Conservation (phyloP, 2,329 filamentous ascomycete species). For the Curvularia spicifera region DNA sequence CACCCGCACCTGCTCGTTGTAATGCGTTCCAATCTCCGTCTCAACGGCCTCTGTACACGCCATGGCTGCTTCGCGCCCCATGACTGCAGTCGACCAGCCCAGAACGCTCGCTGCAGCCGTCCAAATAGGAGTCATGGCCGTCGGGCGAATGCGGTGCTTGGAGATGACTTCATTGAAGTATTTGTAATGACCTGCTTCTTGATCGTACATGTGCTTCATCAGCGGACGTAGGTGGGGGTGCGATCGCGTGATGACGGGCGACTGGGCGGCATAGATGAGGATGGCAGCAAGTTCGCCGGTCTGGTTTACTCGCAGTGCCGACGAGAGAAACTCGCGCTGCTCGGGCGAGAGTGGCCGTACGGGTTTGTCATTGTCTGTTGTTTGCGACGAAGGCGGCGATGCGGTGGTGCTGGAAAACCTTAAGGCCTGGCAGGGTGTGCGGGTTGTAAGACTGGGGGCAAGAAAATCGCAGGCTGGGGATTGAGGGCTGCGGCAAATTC, state of each 20-base stretch:
- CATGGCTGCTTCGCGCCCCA: constrained; percentile 96
- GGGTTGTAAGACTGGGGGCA: constrained; percentile 28
- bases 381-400: constrained; percentile 13
- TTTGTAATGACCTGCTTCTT: constrained; percentile 84
- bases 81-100: constrained; percentile 85
- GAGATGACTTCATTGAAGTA: constrained; percentile 86
- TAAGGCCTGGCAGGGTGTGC: constrained; percentile 23
- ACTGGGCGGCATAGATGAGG: constrained; percentile 91
- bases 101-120: constrained; percentile 77
- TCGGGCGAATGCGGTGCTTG: constrained; percentile 88
- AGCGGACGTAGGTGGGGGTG: constrained; percentile 88
- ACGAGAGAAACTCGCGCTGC: constrained; percentile 49
- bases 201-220: constrained; percentile 98
- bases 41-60: constrained; percentile 98
- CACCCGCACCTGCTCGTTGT: constrained; percentile 86
- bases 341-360: constrained; percentile 37
- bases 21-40: constrained; percentile 96
- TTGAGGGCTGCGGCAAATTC: constrained; percentile 5
- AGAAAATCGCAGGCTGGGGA: constrained; percentile 36
- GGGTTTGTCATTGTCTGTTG: constrained; percentile 21
- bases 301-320: constrained; percentile 86
- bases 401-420: constrained; percentile 23
- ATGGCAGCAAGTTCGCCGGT: constrained; percentile 96
- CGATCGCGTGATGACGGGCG: constrained; percentile 75
- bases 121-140: constrained; percentile 92